phyloP scores from a whole-genome alignment of 495 filamentous ascomycete species.

The Penicillium robsamsonii region DNA sequence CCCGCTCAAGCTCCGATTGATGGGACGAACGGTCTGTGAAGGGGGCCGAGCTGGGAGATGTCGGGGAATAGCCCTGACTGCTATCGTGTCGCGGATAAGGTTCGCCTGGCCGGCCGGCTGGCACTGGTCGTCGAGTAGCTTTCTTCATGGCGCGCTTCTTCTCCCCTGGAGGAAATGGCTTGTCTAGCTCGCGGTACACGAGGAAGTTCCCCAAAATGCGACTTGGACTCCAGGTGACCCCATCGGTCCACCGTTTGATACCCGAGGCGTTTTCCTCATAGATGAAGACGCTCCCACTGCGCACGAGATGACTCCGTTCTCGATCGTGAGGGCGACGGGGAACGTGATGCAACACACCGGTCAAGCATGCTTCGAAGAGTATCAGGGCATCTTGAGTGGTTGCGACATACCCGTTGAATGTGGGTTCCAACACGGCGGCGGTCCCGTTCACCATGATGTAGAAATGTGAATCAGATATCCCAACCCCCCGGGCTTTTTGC shows the following conservation, averaged over 20 bases:
- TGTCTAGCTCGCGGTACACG: conserved; percentile 82
- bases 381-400: conserved; percentile 73
- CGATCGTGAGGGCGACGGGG: conserved; percentile 82
- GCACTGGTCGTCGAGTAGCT: conserved; percentile 45
- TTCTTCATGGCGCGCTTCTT: conserved; percentile 86
- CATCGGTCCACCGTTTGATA: conserved; percentile 94
- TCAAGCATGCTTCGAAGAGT: conserved; percentile 72
- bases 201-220: conserved; percentile 86
- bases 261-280: conserved; percentile 86
- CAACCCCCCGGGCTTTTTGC: conserved; percentile 3
- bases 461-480: conserved; percentile 7
- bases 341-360: conserved; percentile 66
- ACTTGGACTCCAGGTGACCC: conserved; percentile 85
- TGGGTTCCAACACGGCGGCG: conserved; percentile 50
- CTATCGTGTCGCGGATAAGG: conserved; percentile 51
- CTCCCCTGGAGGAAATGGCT: conserved; percentile 79
- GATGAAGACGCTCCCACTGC: conserved; percentile 82
- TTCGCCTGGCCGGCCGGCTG: conserved; percentile 47
- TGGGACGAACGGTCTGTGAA: conserved; percentile 39
- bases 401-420: conserved; percentile 64
- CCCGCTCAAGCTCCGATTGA: conserved; percentile 59
- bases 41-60: conserved; percentile 32
- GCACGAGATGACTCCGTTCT: conserved; percentile 70
- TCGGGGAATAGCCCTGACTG: conserved; percentile 42
- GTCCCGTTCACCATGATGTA: conserved; percentile 47